Conservation (phyloP, 225 moss, liverwort and hornwort genomes). For the Lunularia cruciata region DNA sequence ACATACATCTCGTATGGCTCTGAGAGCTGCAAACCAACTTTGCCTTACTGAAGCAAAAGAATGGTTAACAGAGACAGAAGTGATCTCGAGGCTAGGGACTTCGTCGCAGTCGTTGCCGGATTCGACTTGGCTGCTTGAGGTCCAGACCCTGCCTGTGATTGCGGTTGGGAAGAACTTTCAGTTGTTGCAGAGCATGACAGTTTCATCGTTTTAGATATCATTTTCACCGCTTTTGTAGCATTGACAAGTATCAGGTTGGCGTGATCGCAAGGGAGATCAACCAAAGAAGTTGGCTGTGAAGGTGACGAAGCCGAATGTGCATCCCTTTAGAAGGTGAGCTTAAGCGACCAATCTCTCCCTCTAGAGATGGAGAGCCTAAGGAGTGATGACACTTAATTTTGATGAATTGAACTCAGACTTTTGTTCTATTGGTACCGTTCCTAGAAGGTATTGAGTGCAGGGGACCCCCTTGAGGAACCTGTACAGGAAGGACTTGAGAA, state of each 20-base stretch:
- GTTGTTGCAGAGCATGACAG: slow-evolving; percentile 11
- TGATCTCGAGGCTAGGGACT: slow-evolving; percentile 16
- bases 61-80: neutral
- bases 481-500: neutral
- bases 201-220: slow-evolving; percentile 13
- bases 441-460: neutral
- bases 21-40: slow-evolving; percentile 21
- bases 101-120: neutral
- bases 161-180: neutral
- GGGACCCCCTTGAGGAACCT: neutral
- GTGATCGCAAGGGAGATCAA: slow-evolving; percentile 3
- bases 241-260: slow-evolving; percentile 3
- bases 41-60: slow-evolving; percentile 24
- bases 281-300: neutral
- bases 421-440: neutral
- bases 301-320: neutral
- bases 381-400: neutral
- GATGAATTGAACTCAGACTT: neutral
- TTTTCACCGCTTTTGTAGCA: slow-evolving; percentile 9
- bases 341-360: neutral
- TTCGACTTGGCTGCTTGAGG: slow-evolving; percentile 7
- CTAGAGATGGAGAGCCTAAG: neutral
- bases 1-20: slow-evolving; percentile 22
- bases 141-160: slow-evolving; percentile 5
- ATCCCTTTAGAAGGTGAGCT: neutral